phyloP scores from a whole-genome alignment of 768 basidiomycete species.

The Phaffia australis region DNA sequence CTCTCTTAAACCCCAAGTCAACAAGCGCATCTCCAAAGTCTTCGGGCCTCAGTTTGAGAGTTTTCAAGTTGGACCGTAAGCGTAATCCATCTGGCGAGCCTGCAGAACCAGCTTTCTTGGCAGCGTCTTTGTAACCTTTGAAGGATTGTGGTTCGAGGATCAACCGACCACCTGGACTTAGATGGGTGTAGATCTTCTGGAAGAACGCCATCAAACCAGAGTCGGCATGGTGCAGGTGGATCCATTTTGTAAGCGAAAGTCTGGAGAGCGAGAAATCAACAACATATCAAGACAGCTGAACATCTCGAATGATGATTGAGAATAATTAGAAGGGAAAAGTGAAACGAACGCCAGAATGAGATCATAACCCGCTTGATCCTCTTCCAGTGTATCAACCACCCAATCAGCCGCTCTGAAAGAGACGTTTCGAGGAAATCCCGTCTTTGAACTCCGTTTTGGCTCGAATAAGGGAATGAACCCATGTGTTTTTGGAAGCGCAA shows the following conservation, averaged over 20 bases:
- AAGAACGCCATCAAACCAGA: conserved; percentile 62
- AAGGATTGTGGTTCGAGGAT: conserved; percentile 76
- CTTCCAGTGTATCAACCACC: conserved; percentile 48
- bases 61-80: no score
- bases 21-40: no score
- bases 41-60: no score
- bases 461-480: conserved; percentile 19
- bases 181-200: conserved; percentile 47
- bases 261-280: conserved; percentile 39
- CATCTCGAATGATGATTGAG: neutral
- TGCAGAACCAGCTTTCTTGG: conserved; percentile 51
- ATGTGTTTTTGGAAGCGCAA: conserved; percentile 18
- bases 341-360: conserved; percentile 62
- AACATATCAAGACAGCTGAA: neutral
- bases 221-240: conserved; percentile 73
- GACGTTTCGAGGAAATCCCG: conserved; percentile 65
- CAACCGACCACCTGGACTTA: conserved; percentile 51
- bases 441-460: neutral
- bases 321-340: neutral
- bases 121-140: conserved; percentile 71
- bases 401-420: conserved; percentile 64
- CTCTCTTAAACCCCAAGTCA: no score
- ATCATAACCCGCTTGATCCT: conserved; percentile 52
- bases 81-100: no score
- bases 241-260: conserved; percentile 84